A percentile compares a stretch with the other conserved stretches of the same genome.
These are phyloP conservation scores for Sanguinoderma infundibulare DNA, from an alignment of 1,284 basidiomycete species.

Conservation along the genomic window DNA sequence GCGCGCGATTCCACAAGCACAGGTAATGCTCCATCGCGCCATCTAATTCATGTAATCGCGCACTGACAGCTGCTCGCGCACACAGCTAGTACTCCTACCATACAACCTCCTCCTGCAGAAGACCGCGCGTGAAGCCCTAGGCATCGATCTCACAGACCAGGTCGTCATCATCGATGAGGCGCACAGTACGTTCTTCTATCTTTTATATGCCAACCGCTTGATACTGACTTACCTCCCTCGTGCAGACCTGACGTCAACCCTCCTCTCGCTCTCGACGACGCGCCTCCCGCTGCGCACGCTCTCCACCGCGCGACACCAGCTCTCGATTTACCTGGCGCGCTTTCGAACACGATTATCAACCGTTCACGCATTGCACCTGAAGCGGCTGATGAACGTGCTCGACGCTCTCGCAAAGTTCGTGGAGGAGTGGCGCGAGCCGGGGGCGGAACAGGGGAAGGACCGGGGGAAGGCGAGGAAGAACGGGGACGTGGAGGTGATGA, in stretches of 20 bases:
- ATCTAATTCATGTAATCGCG: too few species aligned
- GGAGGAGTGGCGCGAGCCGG: conserved; percentile 46
- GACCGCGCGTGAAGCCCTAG: conserved; percentile 84
- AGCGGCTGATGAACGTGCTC: conserved; percentile 77
- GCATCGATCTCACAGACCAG: conserved; percentile 83
- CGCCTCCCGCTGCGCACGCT: conserved; percentile 67
- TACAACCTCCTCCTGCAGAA: conserved; percentile 93
- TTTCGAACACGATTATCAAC: conserved; percentile 82
- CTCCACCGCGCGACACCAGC: conserved; percentile 72
- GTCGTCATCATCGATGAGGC: conserved; percentile 96
- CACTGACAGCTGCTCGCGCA: not conserved
- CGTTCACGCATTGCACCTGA: conserved; percentile 79
- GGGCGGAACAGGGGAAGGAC: conserved; percentile 20
- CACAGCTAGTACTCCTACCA: conserved; percentile 85
- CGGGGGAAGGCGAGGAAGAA: not conserved
- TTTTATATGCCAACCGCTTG: not conserved
- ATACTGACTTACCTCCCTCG: not conserved
- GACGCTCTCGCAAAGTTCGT: conserved; percentile 68
- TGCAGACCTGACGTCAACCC: conserved; percentile 83
- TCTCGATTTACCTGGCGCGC: conserved; percentile 78
- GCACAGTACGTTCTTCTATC: conserved; percentile 70
- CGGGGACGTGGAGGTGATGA: conserved; percentile 58
- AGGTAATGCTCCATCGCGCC: conserved; percentile 55
- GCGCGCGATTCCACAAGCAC: conserved; percentile 86
- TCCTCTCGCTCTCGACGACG: conserved; percentile 86